Conservation (phyloP, 1,284 basidiomycete genomes). For the Boletellus deceptivus region DNA sequence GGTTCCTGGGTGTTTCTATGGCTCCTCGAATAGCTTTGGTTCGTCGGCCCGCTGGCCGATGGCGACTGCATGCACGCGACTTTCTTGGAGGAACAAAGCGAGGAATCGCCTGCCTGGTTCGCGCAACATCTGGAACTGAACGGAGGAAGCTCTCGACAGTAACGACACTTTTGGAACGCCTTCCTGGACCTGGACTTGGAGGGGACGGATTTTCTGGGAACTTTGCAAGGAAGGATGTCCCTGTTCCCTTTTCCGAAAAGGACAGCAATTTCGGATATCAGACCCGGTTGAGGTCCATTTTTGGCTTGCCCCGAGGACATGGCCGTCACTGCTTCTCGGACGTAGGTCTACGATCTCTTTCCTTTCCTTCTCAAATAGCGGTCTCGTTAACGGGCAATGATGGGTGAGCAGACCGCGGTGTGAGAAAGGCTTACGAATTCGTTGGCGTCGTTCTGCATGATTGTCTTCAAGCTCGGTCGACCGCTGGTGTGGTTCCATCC, state of each 20-base stretch:
- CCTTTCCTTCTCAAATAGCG: slow-evolving; percentile 32
- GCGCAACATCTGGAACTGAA: slow-evolving; percentile 2
- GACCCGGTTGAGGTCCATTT: background rate
- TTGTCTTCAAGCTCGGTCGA: no score
- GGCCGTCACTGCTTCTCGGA: slow-evolving; percentile 1
- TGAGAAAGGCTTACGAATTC: slow-evolving; percentile 25
- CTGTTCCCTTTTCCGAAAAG: slow-evolving; percentile 16
- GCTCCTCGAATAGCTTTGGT: background rate
- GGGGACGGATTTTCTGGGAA: background rate
- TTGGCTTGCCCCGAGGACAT: background rate
- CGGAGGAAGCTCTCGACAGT: slow-evolving; percentile 31
- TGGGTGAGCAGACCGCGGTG: background rate
- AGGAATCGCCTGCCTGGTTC: slow-evolving; percentile 2
- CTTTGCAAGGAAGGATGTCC: background rate
- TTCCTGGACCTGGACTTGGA: background rate
- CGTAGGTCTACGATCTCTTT: slow-evolving; percentile 16
- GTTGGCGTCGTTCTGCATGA: slow-evolving; percentile 12
- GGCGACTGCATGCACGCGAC: slow-evolving; percentile 24
- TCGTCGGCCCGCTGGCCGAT: background rate
- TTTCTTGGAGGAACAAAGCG: background rate
- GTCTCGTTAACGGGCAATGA: no score
- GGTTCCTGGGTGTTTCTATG: background rate
- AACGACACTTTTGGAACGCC: slow-evolving; percentile 7
- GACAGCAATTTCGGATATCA: slow-evolving; percentile 16
- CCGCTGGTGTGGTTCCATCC: no score